These are phyloP conservation scores for Fraxinus americana DNA, from an alignment of 257 asterid genomes.

Conservation along the genomic window DNA sequence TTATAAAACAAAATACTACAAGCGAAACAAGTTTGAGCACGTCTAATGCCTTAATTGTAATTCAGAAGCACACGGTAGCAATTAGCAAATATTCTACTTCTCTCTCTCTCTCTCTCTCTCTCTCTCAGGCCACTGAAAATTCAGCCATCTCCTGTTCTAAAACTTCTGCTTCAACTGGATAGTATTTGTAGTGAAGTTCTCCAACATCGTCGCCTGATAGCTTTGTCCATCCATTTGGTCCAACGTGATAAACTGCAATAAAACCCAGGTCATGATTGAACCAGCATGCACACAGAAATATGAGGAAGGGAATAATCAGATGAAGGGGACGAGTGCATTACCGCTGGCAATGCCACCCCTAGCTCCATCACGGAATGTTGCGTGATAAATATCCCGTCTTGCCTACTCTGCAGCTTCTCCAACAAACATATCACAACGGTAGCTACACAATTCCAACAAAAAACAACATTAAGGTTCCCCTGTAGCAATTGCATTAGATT, in stretches of 20 bases:
- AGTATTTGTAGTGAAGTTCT: constrained; percentile 75
- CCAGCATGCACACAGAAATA: neutral
- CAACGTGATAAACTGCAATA: constrained; percentile 74
- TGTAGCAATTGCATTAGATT: neutral
- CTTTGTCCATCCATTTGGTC: constrained; percentile 88
- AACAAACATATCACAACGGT: constrained; percentile 66
- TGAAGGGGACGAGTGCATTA: constrained; percentile 27
- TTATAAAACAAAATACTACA: constrained; percentile 11
- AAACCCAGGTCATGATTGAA: constrained; percentile 24
- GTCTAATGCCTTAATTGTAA: constrained; percentile 5
- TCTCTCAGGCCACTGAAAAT: constrained; percentile 44
- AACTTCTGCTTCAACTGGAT: constrained; percentile 64
- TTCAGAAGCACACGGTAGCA: constrained; percentile 8
- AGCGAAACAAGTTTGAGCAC: constrained; percentile 4
- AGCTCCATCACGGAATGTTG: constrained; percentile 91
- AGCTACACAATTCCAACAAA: constrained; percentile 37
- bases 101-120: neutral
- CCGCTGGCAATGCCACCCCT: constrained; percentile 93
- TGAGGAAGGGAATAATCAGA: neutral
- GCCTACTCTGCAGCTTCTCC: constrained; percentile 90
- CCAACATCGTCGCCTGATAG: constrained; percentile 93
- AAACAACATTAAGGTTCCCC: neutral
- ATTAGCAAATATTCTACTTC: constrained; percentile 20
- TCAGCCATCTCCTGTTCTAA: constrained; percentile 90
- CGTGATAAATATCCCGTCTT: constrained; percentile 84